These are phyloP conservation scores for Fraxinus paxiana DNA, from an alignment of 305 asterid genomes.

Conservation along the genomic window DNA sequence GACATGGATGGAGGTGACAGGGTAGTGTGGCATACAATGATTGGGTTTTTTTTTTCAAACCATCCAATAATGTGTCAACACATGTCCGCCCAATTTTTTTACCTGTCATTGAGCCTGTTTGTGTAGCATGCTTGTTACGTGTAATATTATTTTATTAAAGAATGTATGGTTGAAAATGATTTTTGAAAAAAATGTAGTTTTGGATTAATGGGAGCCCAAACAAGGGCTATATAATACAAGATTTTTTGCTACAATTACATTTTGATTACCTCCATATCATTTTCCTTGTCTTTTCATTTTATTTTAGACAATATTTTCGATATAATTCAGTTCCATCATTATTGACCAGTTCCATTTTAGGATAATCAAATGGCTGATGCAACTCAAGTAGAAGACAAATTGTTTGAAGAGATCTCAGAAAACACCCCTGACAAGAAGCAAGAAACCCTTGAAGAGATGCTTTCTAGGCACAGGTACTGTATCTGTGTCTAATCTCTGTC, in stretches of 20 bases:
- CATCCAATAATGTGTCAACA: too few species aligned
- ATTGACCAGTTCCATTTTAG: slow-evolving; percentile 21
- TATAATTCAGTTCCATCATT: background rate
- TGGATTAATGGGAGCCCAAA: too few species aligned
- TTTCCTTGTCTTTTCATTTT: background rate
- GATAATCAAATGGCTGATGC: slow-evolving; percentile 44
- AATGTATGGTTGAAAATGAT: too few species aligned
- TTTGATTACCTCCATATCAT: background rate
- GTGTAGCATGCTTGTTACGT: too few species aligned
- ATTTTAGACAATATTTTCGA: background rate
- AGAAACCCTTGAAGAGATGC: slow-evolving; percentile 68
- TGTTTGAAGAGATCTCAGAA: slow-evolving; percentile 36
- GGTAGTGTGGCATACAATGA: too few species aligned
- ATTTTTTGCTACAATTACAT: background rate
- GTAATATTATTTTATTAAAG: too few species aligned
- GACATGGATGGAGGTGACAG: too few species aligned
- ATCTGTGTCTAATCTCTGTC: background rate
- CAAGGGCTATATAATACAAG: background rate
- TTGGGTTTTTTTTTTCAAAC: too few species aligned
- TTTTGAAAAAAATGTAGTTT: too few species aligned
- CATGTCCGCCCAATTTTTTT: too few species aligned
- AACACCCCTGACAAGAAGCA: slow-evolving; percentile 33
- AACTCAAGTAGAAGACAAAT: slow-evolving; percentile 33
- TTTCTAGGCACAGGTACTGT: slow-evolving; percentile 71
- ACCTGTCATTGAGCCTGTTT: too few species aligned